Percentiles rank a stretch among this genome's conserved stretches.
Evolutionary conservation across 2,329 filamentous ascomycete species (phyloP).

Genomic region (Fusarium multiceps): DNA sequence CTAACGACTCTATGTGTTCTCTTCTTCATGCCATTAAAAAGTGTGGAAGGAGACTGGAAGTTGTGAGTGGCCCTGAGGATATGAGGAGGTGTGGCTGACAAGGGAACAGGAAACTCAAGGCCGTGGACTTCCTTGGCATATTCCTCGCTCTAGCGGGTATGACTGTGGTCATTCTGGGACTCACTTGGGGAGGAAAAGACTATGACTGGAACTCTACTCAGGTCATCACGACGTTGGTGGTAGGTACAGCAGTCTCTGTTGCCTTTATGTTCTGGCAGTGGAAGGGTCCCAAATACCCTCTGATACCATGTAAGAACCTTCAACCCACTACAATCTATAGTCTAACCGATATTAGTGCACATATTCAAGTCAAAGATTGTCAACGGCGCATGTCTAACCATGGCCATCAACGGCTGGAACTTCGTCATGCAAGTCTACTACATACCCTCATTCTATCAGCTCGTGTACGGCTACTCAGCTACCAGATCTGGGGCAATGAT

Average conservation of each 20-base stretch:
- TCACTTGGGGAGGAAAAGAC: conserved; percentile 70
- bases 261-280: conserved; percentile 65
- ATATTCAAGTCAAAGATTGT: conserved; percentile 66
- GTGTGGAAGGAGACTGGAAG: conserved; percentile 63
- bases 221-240: conserved; percentile 64
- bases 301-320: conserved; percentile 55
- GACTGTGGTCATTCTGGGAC: conserved; percentile 59
- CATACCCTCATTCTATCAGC: conserved; percentile 59
- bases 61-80: conserved; percentile 44
- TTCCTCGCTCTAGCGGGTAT: conserved; percentile 59
- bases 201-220: conserved; percentile 66
- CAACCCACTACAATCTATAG: rapidly evolving
- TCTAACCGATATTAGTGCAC: conserved; percentile 51
- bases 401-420: conserved; percentile 70
- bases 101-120: conserved; percentile 56
- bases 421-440: conserved; percentile 67
- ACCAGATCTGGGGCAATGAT: conserved; percentile 57
- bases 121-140: conserved; percentile 63
- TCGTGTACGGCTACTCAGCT: conserved; percentile 57
- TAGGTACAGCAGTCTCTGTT: conserved; percentile 60
- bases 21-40: conserved; percentile 68
- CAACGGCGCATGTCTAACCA: conserved; percentile 65
- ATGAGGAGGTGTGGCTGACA: neutral
- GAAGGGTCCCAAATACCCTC: conserved; percentile 60
- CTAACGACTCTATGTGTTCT: conserved; percentile 60